Percentiles rank a stretch among this genome's conserved stretches.
phyloP scores from a whole-genome alignment of 257 asterid genomes.

The Solanum microdontum region DNA sequence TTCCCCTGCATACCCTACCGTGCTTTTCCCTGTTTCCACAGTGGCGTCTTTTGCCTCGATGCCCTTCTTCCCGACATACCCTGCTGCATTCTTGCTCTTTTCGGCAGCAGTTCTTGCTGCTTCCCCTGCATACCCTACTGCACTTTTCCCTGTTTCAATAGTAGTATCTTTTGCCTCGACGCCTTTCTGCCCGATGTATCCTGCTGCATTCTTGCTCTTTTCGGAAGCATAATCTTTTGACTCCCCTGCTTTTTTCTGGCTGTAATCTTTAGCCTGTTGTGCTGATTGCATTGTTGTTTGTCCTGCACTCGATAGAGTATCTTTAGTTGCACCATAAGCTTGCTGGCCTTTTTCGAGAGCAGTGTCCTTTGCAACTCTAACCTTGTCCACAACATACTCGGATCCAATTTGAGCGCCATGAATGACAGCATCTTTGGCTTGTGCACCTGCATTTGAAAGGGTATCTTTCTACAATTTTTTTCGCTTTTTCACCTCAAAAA shows the following conservation, averaged over 20 bases:
- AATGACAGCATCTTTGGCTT: background rate
- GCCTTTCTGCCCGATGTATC: conserved; percentile 25
- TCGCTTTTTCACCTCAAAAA: background rate
- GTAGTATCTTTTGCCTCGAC: conserved; percentile 33
- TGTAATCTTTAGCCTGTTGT: conserved; percentile 11
- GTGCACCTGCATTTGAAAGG: background rate
- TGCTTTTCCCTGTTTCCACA: conserved; percentile 33
- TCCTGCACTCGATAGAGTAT: background rate
- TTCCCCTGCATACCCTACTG: conserved; percentile 37
- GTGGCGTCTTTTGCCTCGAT: conserved; percentile 32
- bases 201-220: conserved; percentile 20
- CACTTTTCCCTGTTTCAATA: conserved; percentile 34
- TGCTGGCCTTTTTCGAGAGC: background rate
- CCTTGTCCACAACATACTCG: background rate
- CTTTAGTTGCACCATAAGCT: background rate
- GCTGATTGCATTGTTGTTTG: background rate
- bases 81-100: conserved; percentile 20
- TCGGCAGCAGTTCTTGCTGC: conserved; percentile 25
- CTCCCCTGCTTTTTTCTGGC: conserved; percentile 3
- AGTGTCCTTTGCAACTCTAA: background rate
- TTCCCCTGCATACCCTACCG: conserved; percentile 37
- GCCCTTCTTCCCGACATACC: conserved; percentile 25
- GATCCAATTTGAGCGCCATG: background rate
- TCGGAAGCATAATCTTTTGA: conserved; percentile 4
- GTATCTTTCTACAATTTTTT: background rate